Evolutionary conservation across 768 basidiomycete species (phyloP).

Genomic region (Hericium erinaceus): DNA sequence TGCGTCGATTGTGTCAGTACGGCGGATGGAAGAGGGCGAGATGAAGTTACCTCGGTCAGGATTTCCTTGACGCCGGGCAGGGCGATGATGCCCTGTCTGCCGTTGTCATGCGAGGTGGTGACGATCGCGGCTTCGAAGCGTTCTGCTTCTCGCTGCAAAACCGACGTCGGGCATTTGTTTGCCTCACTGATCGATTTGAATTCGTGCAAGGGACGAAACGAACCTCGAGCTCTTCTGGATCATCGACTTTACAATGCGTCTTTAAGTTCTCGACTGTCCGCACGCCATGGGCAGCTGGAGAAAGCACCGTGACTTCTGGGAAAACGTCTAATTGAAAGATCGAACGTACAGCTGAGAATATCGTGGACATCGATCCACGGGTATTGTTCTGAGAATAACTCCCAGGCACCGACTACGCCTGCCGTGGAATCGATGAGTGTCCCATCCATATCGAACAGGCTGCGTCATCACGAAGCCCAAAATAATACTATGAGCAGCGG

Average conservation of each 20-base stretch:
- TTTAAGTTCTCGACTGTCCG: conserved; percentile 76
- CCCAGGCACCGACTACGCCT: conserved; percentile 79
- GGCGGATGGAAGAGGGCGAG: not conserved
- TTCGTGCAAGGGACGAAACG: not conserved
- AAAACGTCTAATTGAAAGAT: not conserved
- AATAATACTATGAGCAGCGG: not conserved
- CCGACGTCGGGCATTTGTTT: conserved; percentile 1
- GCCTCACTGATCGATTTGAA: not conserved
- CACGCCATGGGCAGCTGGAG: conserved; percentile 67
- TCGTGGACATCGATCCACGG: conserved; percentile 49
- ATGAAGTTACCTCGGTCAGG: conserved; percentile 40
- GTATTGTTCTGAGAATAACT: conserved; percentile 63
- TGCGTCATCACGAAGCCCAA: conserved; percentile 17
- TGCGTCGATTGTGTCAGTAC: conserved; percentile 6
- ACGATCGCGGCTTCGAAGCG: conserved; percentile 79
- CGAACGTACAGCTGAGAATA: conserved; percentile 51
- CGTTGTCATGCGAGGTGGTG: conserved; percentile 43
- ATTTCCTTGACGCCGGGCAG: conserved; percentile 64
- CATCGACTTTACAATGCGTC: conserved; percentile 59
- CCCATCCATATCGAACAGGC: conserved; percentile 79
- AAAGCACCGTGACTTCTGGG: not conserved
- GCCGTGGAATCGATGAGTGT: conserved; percentile 77
- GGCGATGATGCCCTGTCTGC: conserved; percentile 52
- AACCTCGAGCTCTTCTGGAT: conserved; percentile 65
- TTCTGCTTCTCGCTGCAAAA: conserved; percentile 49